Percentiles rank a stretch among this genome's conserved stretches.
phyloP scores from a whole-genome alignment of 495 filamentous ascomycete species.

The Lichina pygmaea region DNA sequence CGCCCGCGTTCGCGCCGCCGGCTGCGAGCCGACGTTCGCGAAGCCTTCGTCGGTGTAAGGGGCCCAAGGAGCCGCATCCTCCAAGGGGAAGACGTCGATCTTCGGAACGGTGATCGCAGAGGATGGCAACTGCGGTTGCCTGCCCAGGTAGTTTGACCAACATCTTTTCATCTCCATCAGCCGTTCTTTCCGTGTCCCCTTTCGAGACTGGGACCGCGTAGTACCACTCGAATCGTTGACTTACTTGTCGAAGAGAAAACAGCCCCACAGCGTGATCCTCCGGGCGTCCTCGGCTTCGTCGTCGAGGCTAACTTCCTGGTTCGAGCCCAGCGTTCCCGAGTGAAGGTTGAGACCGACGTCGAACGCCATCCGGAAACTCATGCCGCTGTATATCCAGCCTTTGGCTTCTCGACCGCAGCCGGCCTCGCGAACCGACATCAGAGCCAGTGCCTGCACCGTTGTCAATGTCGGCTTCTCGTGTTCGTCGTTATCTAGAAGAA shows the following conservation, averaged over 20 bases:
- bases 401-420: conserved; percentile 87
- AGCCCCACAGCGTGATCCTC: conserved; percentile 93
- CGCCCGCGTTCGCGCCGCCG: conserved; percentile 48
- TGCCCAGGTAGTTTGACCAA: conserved; percentile 94
- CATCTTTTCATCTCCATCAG: conserved; percentile 20
- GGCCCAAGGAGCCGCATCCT: conserved; percentile 66
- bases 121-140: conserved; percentile 62
- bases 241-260: conserved; percentile 85
- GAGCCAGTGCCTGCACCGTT: conserved; percentile 79
- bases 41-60: conserved; percentile 73
- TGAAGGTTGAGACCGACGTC: conserved; percentile 88
- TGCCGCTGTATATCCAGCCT: conserved; percentile 94
- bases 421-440: conserved; percentile 94
- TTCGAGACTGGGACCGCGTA: background rate
- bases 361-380: conserved; percentile 96
- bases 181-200: too few species aligned
- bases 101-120: conserved; percentile 61
- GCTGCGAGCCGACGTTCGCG: conserved; percentile 39
- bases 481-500: conserved; percentile 77
- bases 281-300: conserved; percentile 76
- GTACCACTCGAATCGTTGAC: conserved; percentile 2
- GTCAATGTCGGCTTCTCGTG: conserved; percentile 73
- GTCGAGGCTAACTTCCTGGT: conserved; percentile 28
- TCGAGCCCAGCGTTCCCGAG: conserved; percentile 25
- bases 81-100: conserved; percentile 70